Evolutionary conservation across 2,329 filamentous ascomycete genomes (phyloP), one percentile per base, ranked within the genome.

Genomic region (Verticillium nubilum): DNA sequence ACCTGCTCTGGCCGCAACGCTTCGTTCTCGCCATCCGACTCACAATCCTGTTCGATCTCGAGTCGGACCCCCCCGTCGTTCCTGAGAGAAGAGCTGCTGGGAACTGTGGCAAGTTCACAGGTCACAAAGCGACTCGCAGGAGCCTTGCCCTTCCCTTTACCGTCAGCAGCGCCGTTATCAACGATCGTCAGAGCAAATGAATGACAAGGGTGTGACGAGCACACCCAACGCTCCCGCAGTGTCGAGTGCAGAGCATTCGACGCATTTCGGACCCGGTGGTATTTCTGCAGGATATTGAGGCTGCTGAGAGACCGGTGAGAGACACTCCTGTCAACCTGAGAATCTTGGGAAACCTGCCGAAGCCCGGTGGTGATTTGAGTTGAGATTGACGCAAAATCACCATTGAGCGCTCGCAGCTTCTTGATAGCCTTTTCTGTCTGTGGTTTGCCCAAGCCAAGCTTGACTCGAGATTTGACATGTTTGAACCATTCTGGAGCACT

Each of bases 371-470:
- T 59, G 27, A 59, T 66, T 35, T 65, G 62, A 4, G 57, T 25
- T 19, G 65, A 66, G 23, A 60, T 55, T 50, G 61, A n/a, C 23
- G 61, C 63, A 25, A 67, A 67, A 42, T 67, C 59, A 47, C 63
- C 56, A 10, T 61, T 53, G 59, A 59, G 59, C 27, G 61, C 56
- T 15, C 63, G 58, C 13, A 67, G 55, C 58, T 62, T 57, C 10
- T 59, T 52, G 31, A 61, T 59, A 17, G 60, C 60, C 26, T 59
- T 61, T 17, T 12, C 9, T 2, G 57, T 59, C 10, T 54, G 29
- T 15, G 60, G 60, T 25, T 59, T 61, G n/a, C 52, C 23, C 23
- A 59, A 19, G 15, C 53, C 54, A 12, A 61, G 60, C 33, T 59
- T 61, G 35, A 61, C 52, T 6, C 56, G 56, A 5, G 52, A 56